These are phyloP conservation scores for Atractiella rhizophila DNA, from an alignment of 768 basidiomycete genomes.

Conservation along the genomic window DNA sequence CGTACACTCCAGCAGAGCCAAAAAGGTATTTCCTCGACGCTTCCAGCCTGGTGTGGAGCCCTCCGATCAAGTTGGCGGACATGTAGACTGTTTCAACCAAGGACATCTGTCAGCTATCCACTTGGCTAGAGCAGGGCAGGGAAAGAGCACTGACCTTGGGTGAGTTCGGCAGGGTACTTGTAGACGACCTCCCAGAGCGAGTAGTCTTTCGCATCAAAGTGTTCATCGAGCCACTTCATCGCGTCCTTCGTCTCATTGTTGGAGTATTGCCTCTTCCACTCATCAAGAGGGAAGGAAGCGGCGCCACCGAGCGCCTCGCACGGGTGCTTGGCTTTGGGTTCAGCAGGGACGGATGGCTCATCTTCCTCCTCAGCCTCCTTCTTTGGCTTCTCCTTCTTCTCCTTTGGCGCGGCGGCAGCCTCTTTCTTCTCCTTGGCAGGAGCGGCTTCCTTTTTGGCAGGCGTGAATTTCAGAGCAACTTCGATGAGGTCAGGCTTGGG, in stretches of 20 bases:
- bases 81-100: slow-evolving; percentile 35
- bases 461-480: slow-evolving; percentile 20
- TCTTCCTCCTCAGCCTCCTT: slow-evolving; percentile 17
- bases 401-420: slow-evolving; percentile 14
- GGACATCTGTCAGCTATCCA: neutral
- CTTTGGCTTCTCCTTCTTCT: slow-evolving; percentile 19
- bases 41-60: slow-evolving; percentile 92
- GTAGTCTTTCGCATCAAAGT: slow-evolving; percentile 31
- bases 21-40: slow-evolving; percentile 70
- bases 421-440: slow-evolving; percentile 19
- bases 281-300: slow-evolving; percentile 28
- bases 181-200: slow-evolving; percentile 46
- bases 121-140: neutral
- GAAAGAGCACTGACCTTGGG: slow-evolving; percentile 24
- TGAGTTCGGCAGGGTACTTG: slow-evolving; percentile 89
- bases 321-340: slow-evolving; percentile 84
- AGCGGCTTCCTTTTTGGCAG: slow-evolving; percentile 35
- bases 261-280: slow-evolving; percentile 94
- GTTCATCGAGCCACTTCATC: slow-evolving; percentile 88
- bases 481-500: slow-evolving; percentile 14
- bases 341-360: slow-evolving; percentile 38
- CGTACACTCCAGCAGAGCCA: slow-evolving; percentile 75
- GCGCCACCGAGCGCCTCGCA: slow-evolving; percentile 75
- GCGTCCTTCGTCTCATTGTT: slow-evolving; percentile 63
- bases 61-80: slow-evolving; percentile 78